These are phyloP conservation scores for Aspergillus candidus DNA, from an alignment of 2,329 filamentous ascomycete genomes.

Conservation along the genomic window DNA sequence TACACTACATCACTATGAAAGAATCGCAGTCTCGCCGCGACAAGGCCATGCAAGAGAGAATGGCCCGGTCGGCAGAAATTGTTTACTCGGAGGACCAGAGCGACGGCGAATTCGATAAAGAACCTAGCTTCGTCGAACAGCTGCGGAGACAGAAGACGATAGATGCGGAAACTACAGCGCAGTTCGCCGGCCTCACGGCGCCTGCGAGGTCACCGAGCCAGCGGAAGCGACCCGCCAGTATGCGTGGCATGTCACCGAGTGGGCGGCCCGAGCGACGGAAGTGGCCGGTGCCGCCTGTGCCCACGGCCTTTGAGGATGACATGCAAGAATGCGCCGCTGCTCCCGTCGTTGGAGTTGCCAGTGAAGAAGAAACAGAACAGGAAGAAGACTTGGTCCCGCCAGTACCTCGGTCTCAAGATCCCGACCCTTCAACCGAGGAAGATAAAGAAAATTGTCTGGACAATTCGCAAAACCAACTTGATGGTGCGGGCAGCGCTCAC, in stretches of 20 bases:
- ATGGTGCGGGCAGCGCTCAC: conserved; percentile 30
- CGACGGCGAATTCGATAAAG: conserved; percentile 41
- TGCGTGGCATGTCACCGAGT: conserved; percentile 1
- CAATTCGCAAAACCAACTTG: conserved; percentile 20
- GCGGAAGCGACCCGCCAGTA: conserved; percentile 1
- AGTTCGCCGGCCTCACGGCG: conserved; percentile 32
- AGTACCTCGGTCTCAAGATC: conserved; percentile 24
- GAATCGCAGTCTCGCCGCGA: conserved; percentile 42
- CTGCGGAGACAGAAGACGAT: conserved; percentile 28
- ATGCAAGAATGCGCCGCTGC: conserved; percentile 15
- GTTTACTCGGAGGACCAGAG: conserved; percentile 30
- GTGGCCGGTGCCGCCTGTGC: conserved; percentile 7
- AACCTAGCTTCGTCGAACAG: conserved; percentile 35
- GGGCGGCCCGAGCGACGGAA: conserved; percentile 3
- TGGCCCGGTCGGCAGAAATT: conserved; percentile 32
- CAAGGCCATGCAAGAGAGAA: conserved; percentile 24
- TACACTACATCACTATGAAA: conserved; percentile 42
- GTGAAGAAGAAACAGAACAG: conserved; percentile 44
- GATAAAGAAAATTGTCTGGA: conserved; percentile 43
- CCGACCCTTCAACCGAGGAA: conserved; percentile 33
- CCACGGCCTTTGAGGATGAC: conserved; percentile 12
- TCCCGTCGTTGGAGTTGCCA: conserved; percentile 21
- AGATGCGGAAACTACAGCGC: conserved; percentile 28
- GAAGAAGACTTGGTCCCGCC: conserved; percentile 34
- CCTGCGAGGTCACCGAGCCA: conserved; percentile 20